Evolutionary conservation across 75 land plant species (phyloP), one percentile per base, ranked within the genome.

Genomic region (Adiantum capillusveneris): DNA sequence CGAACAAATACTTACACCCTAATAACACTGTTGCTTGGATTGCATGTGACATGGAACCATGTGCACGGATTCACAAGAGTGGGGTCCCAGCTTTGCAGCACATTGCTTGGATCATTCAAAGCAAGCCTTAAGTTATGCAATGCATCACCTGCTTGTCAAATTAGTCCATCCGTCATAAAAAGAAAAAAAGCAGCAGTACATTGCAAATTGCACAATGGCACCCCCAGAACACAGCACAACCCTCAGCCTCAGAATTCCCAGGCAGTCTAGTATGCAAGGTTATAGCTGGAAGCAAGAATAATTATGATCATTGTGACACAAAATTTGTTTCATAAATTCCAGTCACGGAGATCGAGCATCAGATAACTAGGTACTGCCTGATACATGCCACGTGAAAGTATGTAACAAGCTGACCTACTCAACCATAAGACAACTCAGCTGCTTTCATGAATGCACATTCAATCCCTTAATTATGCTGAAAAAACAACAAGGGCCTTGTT

Each of bases 61-160:
- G 96, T 90, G 68, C 96, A 90, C n/a, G 97, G 97, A 61, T 91
- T 91, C 60, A 91, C 97, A 57, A 91, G 84, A 7, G 88, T 87
- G n/a, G 92, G 86, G 73, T 91, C 97, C 97, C 97, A 91, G 56
- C 97, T 91, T 71, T 87, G 97, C 44, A 91, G 75, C 31, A 91
- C 97, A 73, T 84, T 84, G 58, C 71, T 82, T 24, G 88, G 92
- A 67, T 91, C 97, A 21, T 39, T 31, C 52, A 91, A 73, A 44
- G 65, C 80, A 19, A 65, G 61, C 61, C 83, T 59, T 1, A 92
- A 65, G 36, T 50, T 71, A 65, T 84, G 82, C 50, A 92, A 75
- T 22, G 97, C 93, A 80, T 92, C 97, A 71, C 97, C 97, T 92
- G 77, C 41, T 29, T 3, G 53, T 31, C 11, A 30, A 58, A 42